Evolutionary conservation across 768 basidiomycete species (phyloP), one percentile per base, ranked within the genome.

Genomic region (Mycena chlorophos): DNA sequence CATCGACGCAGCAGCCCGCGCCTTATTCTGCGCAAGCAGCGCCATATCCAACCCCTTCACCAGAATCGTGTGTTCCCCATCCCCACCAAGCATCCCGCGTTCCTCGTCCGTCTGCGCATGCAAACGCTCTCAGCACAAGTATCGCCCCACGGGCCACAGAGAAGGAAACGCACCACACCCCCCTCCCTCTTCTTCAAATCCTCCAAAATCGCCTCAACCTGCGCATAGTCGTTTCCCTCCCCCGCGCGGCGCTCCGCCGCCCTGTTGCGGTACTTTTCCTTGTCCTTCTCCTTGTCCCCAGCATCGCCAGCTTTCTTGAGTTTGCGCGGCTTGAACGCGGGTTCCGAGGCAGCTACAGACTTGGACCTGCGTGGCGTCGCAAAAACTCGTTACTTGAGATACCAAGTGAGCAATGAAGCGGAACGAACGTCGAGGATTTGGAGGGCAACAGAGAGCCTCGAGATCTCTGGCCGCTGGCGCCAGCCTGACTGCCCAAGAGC

Each of bases 1-100:
- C n/a, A 75, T 69, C 2, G 77, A 73, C 1, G 45, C 22, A 20
- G 45, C 45, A 12, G 74, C 76, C 34, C 86, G 84, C 3, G 88
- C 87, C 70, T 86, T 93, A 60, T 89, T 86, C 62, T 92, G 89
- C 65, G 92, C 89, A 16, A 97, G 77, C 5, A 97, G 80, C 0
- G 91, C 88, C 61, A 88, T 79, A 66, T 98, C 95, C 43, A 98
- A 84, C 25, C 92, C 92, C 66, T 94, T 96, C 38, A 94, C 91
- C 12, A 94, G 82, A 54, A 94, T 81, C 12, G 91, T 86, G 67
- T 95, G 93, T 55, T 89, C 80, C 38, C 85, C 83, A 68, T 96
- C 91, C 31, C 92, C 91, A 17, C 92, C 92, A 4, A 94, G 81
- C 67, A 89, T 91, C 54, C 76, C 78, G 30, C 93, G 78, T 65